These are phyloP conservation scores for Boletus patriciae DNA, from an alignment of 768 basidiomycete genomes.

Conservation along the genomic window DNA sequence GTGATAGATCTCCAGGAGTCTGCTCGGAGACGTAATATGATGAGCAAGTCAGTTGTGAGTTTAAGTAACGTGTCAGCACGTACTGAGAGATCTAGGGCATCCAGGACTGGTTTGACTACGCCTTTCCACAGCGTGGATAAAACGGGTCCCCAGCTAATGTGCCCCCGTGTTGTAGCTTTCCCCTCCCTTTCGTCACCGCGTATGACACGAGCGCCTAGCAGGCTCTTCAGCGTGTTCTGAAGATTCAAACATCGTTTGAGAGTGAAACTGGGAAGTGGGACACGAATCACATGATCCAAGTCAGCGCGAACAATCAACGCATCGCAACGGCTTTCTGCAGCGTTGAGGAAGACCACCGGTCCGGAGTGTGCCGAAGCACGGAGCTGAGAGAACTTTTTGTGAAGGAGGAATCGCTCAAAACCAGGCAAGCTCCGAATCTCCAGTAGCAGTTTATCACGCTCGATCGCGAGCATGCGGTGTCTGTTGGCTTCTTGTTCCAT, in stretches of 20 bases:
- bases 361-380: not conserved
- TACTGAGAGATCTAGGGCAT: conserved; percentile 1
- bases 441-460: not conserved
- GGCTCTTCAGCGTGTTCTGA: not conserved
- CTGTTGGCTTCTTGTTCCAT: not conserved
- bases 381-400: conserved; percentile 2
- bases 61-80: not conserved
- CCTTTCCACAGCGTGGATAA: conserved; percentile 6
- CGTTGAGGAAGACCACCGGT: not conserved
- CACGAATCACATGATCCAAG: not conserved
- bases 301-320: conserved; percentile 21
- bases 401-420: conserved; percentile 8
- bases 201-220: not conserved
- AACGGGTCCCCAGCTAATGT: not conserved
- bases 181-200: not conserved
- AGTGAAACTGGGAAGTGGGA: conserved; percentile 7
- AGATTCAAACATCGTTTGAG: not conserved
- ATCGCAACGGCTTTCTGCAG: conserved; percentile 28
- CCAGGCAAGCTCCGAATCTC: not conserved
- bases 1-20: not conserved
- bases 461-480: conserved; percentile 4
- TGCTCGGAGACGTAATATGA: not conserved
- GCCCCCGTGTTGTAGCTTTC: not conserved
- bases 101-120: conserved; percentile 5
- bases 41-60: not conserved